Evolutionary conservation across 192 early-diverging fungal species (phyloP), one percentile per base, ranked within the genome.

Genomic region (Dissophora ornata): DNA sequence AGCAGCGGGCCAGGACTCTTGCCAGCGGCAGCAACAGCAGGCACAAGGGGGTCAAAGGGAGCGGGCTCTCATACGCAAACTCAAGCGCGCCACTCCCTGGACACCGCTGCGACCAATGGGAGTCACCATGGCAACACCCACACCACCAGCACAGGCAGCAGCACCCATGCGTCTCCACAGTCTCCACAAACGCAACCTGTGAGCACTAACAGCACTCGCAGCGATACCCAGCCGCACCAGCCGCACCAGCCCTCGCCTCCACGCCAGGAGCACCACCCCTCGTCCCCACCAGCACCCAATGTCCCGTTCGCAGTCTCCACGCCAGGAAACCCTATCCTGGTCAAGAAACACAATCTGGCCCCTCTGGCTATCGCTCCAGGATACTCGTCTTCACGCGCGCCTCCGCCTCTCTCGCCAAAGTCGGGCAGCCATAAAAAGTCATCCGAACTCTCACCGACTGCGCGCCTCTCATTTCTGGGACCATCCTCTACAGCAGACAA

Each of bases 321-420:
- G 18, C 73, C 73, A 25, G 73, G 73, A 19, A 67, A 77, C 46
- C 73, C 73, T 24, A 77, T 77, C 65, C 53, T 77, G 24, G 33
- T 77, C 32, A 66, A 60, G 6, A 66, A 66, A 7, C 63, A 67
- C 49, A 57, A 48, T 32, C 57, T 62, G 24, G 26, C 73, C 26
- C 73, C 73, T 13, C 21, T 77, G 7, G 40, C 32, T 46, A 67
- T 77, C 53, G 12, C 40, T 18, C 38, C 64, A 0, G 11, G 18
- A 4, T 21, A 47, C 22, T 24, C 62, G 5, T 55, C 63, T 10
- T 52, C 49, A 2, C 24, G 34, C 19, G 45, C 24, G 34, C 19
- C 55, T 30, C 28, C 18, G 26, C 32, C 40, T 18, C 4, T 60
- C 63, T 53, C 57, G 0, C 73, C 73, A 18, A 57, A 50, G 41